Percentiles rank a stretch among this genome's conserved stretches.
These are phyloP conservation scores for Mycena alexandri DNA, from an alignment of 768 basidiomycete species.

Conservation along the genomic window DNA sequence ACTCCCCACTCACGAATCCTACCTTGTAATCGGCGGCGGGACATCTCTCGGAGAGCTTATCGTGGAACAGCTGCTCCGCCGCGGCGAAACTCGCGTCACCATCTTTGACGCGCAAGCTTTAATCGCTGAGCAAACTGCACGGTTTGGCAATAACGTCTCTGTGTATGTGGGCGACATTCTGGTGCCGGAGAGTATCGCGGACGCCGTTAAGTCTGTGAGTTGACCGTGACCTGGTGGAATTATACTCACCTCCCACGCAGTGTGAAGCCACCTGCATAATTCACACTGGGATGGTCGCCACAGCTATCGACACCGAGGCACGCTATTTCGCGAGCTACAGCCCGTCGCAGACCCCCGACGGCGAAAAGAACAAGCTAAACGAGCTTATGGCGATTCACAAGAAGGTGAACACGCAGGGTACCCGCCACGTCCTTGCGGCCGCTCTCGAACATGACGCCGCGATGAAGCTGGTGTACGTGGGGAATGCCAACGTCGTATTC, in stretches of 20 bases:
- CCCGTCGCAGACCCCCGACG: constrained; percentile 32
- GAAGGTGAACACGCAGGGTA: constrained; percentile 18
- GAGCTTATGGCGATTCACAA: neutral
- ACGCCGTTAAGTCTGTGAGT: constrained; percentile 53
- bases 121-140: constrained; percentile 46
- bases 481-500: constrained; percentile 13
- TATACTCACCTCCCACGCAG: constrained; percentile 37
- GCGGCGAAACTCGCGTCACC: constrained; percentile 55
- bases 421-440: constrained; percentile 18
- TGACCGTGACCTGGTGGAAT: neutral
- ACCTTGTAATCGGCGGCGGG: constrained; percentile 64
- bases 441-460: constrained; percentile 5
- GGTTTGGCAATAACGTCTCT: constrained; percentile 40
- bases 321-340: constrained; percentile 36
- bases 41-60: constrained; percentile 59
- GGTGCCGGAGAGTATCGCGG: constrained; percentile 49
- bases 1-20: constrained; percentile 46
- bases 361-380: constrained; percentile 51
- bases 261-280: constrained; percentile 58
- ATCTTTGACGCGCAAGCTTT: constrained; percentile 61
- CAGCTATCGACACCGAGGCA: constrained; percentile 47
- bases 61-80: constrained; percentile 56
- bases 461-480: constrained; percentile 22
- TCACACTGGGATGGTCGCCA: constrained; percentile 62
- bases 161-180: constrained; percentile 65